Conservation (phyloP, 1,284 basidiomycete species). For the Rhodotorula sp. region DNA sequence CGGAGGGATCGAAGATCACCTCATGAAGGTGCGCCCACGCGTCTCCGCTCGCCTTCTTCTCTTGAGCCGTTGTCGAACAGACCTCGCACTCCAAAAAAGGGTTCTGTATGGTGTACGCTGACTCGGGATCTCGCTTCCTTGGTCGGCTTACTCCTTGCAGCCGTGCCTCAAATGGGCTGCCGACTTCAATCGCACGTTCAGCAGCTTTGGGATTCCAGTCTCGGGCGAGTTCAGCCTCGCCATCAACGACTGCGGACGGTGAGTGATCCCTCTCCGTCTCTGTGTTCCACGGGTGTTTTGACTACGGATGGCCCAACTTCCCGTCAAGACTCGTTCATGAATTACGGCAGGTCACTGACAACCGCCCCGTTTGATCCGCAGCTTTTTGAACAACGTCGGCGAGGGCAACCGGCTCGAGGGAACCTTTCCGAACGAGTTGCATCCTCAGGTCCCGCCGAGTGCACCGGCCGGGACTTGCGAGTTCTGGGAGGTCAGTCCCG, state of each 20-base stretch:
- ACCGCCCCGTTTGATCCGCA: background rate
- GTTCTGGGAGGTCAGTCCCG: constrained; percentile 27
- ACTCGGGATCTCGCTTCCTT: no score
- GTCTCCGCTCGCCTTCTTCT: background rate
- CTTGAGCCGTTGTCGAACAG: no score
- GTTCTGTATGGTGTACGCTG: no score
- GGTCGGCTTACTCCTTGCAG: no score
- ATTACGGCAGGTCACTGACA: no score
- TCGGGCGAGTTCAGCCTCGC: constrained; percentile 48
- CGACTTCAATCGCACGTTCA: constrained; percentile 41
- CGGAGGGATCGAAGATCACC: constrained; percentile 22
- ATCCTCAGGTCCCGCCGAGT: constrained; percentile 12
- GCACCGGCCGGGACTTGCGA: constrained; percentile 20
- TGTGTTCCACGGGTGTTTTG: no score
- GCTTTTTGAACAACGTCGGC: constrained; percentile 43
- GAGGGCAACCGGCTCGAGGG: constrained; percentile 43
- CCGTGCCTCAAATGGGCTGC: constrained; percentile 44
- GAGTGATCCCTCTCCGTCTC: background rate
- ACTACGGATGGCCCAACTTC: no score
- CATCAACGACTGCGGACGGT: constrained; percentile 35
- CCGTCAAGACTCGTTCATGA: no score
- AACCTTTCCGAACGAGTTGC: constrained; percentile 35
- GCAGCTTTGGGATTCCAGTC: constrained; percentile 46
- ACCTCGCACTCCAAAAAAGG: no score
- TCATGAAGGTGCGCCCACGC: constrained; percentile 27